A percentile compares a stretch with the other conserved stretches of the same genome.
These are phyloP conservation scores for Adansonia gregorii DNA, from an alignment of 441 rosid species.

Conservation along the genomic window DNA sequence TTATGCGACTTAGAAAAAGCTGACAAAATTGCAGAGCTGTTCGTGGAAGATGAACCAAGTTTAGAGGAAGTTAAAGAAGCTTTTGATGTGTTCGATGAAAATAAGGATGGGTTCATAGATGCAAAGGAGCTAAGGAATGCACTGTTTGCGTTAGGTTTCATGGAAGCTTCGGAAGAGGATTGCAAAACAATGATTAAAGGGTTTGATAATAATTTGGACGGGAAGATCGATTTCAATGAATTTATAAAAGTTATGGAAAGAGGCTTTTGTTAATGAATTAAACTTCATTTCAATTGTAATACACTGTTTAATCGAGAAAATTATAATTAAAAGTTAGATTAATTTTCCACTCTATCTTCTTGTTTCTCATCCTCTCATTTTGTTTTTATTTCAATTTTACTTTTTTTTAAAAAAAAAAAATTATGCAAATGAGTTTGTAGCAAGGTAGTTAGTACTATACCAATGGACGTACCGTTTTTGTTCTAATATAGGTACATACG, in stretches of 20 bases:
- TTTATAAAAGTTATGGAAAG: conserved; percentile 49
- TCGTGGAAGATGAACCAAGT: conserved; percentile 55
- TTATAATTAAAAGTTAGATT: not conserved
- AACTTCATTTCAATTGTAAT: not conserved
- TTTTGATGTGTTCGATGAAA: conserved; percentile 61
- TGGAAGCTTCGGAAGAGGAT: conserved; percentile 29
- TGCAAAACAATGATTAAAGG: conserved; percentile 62
- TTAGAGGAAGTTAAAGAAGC: conserved; percentile 50
- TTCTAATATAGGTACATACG: too few relatives aligned
- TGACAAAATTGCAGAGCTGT: conserved; percentile 17
- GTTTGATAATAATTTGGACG: conserved; percentile 63
- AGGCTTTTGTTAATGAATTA: conserved; percentile 38
- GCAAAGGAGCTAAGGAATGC: conserved; percentile 57
- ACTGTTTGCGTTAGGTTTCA: not conserved
- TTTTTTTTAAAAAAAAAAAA: too few relatives aligned
- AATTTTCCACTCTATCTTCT: not conserved
- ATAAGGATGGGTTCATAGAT: conserved; percentile 67
- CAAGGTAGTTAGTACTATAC: too few relatives aligned
- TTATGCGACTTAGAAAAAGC: too few relatives aligned
- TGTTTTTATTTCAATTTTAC: too few relatives aligned
- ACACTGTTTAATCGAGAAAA: not conserved
- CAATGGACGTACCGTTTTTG: too few relatives aligned
- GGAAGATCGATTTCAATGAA: conserved; percentile 61
- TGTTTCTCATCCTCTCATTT: too few relatives aligned
- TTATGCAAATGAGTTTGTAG: too few relatives aligned